phyloP scores from a whole-genome alignment of 768 basidiomycete genomes.

The Termitomyces sp. region DNA sequence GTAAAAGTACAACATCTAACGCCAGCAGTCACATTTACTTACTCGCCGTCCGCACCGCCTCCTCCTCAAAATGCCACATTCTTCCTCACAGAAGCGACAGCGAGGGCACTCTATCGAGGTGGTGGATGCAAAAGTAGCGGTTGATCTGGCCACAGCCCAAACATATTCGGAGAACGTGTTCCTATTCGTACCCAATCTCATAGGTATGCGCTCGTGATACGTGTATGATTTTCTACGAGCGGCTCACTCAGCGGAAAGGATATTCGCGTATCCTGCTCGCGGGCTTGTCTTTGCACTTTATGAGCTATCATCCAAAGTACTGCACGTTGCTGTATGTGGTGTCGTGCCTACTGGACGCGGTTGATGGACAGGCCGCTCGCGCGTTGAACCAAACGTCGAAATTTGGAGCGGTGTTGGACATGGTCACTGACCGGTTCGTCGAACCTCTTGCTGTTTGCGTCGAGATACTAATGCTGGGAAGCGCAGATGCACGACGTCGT shows the following conservation, averaged over 20 bases:
- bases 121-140: constrained; percentile 80
- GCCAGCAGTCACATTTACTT: neutral
- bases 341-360: constrained; percentile 91
- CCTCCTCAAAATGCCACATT: constrained; percentile 25
- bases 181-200: constrained; percentile 94
- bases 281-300: constrained; percentile 82
- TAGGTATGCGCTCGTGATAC: constrained; percentile 52
- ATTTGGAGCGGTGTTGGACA: constrained; percentile 97
- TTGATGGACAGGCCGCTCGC: constrained; percentile 91
- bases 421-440: constrained; percentile 95
- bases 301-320: constrained; percentile 93
- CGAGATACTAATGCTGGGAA: constrained; percentile 1
- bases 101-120: constrained; percentile 56
- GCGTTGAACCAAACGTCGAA: constrained; percentile 88
- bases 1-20: constrained; percentile 13
- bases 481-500: constrained; percentile 89
- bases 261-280: constrained; percentile 91
- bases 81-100: constrained; percentile 38
- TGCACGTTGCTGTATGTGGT: constrained; percentile 87
- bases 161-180: constrained; percentile 94
- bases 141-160: constrained; percentile 84
- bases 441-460: neutral
- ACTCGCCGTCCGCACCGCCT: neutral
- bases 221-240: constrained; percentile 1
- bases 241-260: constrained; percentile 41